Conservation (phyloP, 345 rosid species). For the Rhizophora mangle region DNA sequence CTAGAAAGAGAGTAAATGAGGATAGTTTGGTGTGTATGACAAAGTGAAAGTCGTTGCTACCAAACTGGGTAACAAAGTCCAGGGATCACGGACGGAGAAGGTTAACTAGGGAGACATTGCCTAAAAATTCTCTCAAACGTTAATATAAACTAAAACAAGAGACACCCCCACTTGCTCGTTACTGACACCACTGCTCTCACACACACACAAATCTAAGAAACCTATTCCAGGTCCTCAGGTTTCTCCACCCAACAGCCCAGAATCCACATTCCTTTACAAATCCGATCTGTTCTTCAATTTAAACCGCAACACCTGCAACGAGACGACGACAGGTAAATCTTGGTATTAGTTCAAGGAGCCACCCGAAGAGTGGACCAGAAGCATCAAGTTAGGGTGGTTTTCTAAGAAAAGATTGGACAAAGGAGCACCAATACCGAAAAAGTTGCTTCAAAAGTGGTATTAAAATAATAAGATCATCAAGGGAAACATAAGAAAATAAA, state of each 20-base stretch:
- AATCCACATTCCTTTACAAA: slow-evolving; percentile 32
- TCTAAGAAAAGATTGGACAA: slow-evolving; percentile 23
- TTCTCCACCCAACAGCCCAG: slow-evolving; percentile 27
- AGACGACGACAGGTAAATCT: slow-evolving; percentile 38
- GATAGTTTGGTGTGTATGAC: slow-evolving; percentile 18
- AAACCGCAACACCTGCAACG: slow-evolving; percentile 37
- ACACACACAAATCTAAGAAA: slow-evolving; percentile 21
- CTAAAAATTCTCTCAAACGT: slow-evolving; percentile 35
- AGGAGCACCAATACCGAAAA: slow-evolving; percentile 40
- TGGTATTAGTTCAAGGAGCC: slow-evolving; percentile 36
- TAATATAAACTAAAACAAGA: slow-evolving; percentile 29
- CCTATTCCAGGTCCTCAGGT: slow-evolving; percentile 28
- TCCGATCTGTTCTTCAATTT: slow-evolving; percentile 16
- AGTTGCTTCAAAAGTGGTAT: slow-evolving; percentile 25
- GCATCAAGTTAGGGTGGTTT: slow-evolving; percentile 41
- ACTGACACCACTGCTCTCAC: slow-evolving; percentile 51
- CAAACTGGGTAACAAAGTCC: slow-evolving; percentile 38
- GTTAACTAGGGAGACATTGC: slow-evolving; percentile 39
- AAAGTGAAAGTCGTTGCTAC: slow-evolving; percentile 37
- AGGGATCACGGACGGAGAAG: slow-evolving; percentile 25
- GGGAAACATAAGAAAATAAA: background rate
- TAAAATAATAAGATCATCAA: background rate
- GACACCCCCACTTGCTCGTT: slow-evolving; percentile 62
- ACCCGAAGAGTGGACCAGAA: slow-evolving; percentile 48
- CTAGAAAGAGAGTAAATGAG: slow-evolving; percentile 19